Percentiles rank a stretch among this genome's conserved stretches.
These are phyloP conservation scores for Auriscalpium orientale DNA, from an alignment of 768 basidiomycete species.

Conservation along the genomic window DNA sequence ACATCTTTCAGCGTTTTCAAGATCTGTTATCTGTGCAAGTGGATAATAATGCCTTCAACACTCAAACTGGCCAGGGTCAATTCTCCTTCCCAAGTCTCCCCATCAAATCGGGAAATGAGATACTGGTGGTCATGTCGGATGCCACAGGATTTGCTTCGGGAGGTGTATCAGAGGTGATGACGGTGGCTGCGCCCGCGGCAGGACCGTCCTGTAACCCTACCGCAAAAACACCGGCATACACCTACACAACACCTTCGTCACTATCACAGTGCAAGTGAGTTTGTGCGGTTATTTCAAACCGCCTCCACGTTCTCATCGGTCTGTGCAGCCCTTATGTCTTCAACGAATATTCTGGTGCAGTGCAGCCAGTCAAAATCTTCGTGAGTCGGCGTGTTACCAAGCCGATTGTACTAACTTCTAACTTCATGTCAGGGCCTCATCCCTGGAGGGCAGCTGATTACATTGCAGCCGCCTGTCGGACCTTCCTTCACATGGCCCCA, in stretches of 20 bases:
- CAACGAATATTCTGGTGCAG: slow-evolving; percentile 35
- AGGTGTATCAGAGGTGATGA: slow-evolving; percentile 43
- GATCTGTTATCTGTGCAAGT: too few species aligned
- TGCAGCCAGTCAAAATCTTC: slow-evolving; percentile 46
- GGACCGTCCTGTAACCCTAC: slow-evolving; percentile 40
- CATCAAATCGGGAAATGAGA: too few species aligned
- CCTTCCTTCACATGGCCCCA: slow-evolving; percentile 40
- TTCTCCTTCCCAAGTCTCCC: slow-evolving; percentile 25
- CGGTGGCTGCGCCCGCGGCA: slow-evolving; percentile 39
- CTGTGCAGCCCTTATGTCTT: neutral
- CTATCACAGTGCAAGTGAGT: slow-evolving; percentile 57
- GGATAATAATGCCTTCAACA: too few species aligned
- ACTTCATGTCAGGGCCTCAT: slow-evolving; percentile 42
- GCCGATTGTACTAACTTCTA: too few species aligned
- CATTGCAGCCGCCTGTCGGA: slow-evolving; percentile 35
- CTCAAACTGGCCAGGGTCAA: slow-evolving; percentile 39
- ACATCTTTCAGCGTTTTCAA: too few species aligned
- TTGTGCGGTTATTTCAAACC: too few species aligned
- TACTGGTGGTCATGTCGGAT: slow-evolving; percentile 66
- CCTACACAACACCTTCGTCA: slow-evolving; percentile 42
- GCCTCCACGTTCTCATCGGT: neutral
- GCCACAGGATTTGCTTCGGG: slow-evolving; percentile 61
- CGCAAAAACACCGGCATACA: slow-evolving; percentile 37
- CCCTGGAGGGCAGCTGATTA: slow-evolving; percentile 49
- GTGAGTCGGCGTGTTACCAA: slow-evolving; percentile 26